A percentile compares a stretch with the other conserved stretches of the same genome.
Conservation (phyloP, 257 asterid genomes). For the Salvia rosmarinus region DNA sequence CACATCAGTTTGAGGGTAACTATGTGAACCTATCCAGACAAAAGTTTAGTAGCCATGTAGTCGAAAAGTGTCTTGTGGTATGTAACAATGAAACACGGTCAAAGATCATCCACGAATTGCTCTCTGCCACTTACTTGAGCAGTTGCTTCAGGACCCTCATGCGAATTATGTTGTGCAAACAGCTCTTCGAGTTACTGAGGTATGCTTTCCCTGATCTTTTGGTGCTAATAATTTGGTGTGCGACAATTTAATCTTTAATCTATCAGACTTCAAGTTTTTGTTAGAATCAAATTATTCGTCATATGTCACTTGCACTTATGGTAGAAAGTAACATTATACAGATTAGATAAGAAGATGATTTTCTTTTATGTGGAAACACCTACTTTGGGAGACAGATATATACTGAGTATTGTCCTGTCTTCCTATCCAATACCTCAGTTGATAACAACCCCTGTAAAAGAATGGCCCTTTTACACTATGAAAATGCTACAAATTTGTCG, state of each 20-base stretch:
- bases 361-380: conserved; percentile 13
- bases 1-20: conserved; percentile 69
- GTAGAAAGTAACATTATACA: background rate
- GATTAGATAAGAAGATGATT: background rate
- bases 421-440: background rate
- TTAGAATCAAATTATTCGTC: background rate
- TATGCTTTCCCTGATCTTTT: conserved; percentile 30
- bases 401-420: background rate
- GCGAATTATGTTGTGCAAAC: conserved; percentile 93
- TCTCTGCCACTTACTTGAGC: conserved; percentile 74
- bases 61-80: conserved; percentile 71
- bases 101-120: conserved; percentile 70
- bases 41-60: conserved; percentile 94
- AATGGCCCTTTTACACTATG: background rate
- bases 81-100: conserved; percentile 60
- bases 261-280: background rate
- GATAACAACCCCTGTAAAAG: background rate
- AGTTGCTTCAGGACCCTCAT: conserved; percentile 93
- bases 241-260: background rate
- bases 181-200: conserved; percentile 81
- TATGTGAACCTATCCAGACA: conserved; percentile 75
- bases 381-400: conserved; percentile 2
- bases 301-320: background rate
- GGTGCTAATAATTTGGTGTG: conserved; percentile 12
- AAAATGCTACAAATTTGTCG: background rate